Conservation (phyloP, 1,284 basidiomycete species). For the Porodaedalea pini region DNA sequence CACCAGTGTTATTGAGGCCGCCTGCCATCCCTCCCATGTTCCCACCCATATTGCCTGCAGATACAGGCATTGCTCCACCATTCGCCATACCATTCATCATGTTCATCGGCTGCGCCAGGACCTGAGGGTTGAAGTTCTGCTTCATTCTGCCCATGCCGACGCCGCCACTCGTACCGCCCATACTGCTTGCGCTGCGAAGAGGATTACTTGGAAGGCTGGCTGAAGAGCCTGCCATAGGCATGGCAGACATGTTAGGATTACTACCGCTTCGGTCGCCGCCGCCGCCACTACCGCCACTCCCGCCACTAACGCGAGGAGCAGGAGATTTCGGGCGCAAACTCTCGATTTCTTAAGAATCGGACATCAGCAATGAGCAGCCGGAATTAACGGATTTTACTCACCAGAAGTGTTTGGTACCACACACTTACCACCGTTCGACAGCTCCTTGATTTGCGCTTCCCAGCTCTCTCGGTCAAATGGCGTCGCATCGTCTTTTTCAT, state of each 20-base stretch:
- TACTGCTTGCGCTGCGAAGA: slow-evolving; percentile 17
- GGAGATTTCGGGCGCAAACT: slow-evolving; percentile 86
- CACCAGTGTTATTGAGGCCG: background rate
- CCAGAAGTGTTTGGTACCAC: slow-evolving; percentile 66
- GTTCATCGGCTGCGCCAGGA: slow-evolving; percentile 23
- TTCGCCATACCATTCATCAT: slow-evolving; percentile 26
- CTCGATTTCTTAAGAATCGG: slow-evolving; percentile 65
- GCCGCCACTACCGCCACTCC: slow-evolving; percentile 29
- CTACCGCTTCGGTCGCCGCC: slow-evolving; percentile 23
- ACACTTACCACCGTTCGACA: slow-evolving; percentile 43
- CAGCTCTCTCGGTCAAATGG: slow-evolving; percentile 26
- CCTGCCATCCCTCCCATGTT: slow-evolving; percentile 33
- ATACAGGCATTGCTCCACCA: too few species aligned
- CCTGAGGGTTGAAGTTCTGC: slow-evolving; percentile 18
- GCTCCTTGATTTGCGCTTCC: slow-evolving; percentile 35
- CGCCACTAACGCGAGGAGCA: slow-evolving; percentile 39
- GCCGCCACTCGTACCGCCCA: slow-evolving; percentile 26
- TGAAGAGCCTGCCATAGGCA: slow-evolving; percentile 23
- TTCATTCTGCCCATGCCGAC: slow-evolving; percentile 25
- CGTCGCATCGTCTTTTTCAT: slow-evolving; percentile 39
- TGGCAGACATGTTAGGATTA: background rate
- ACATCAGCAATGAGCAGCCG: background rate
- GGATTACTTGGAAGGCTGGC: slow-evolving; percentile 19
- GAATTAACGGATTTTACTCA: slow-evolving; percentile 19
- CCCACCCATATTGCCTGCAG: slow-evolving; percentile 28